Percentiles rank a stretch among this genome's conserved stretches.
Conservation (phyloP, 345 rosid species). For the Salix caprea region DNA sequence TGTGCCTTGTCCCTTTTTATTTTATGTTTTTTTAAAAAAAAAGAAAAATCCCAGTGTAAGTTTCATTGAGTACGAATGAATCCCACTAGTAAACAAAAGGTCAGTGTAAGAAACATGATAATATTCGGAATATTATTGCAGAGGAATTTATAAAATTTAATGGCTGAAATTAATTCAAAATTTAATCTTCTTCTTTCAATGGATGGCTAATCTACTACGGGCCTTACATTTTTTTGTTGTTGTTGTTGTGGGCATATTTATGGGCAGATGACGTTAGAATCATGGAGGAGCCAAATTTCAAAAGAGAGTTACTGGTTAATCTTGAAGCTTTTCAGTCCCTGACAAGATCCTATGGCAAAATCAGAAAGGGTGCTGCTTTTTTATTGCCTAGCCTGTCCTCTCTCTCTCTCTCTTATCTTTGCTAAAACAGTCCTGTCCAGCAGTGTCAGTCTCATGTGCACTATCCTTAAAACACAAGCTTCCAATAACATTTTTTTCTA, state of each 20-base stretch:
- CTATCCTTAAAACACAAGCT: conserved; percentile 25
- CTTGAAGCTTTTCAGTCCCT: background rate
- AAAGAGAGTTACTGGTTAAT: background rate
- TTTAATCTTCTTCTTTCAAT: background rate
- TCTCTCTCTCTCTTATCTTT: conserved; percentile 24
- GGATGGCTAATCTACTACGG: background rate
- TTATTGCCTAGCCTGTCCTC: background rate
- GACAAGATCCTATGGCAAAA: conserved; percentile 14
- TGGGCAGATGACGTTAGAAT: no score
- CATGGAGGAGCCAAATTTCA: background rate
- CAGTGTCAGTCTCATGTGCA: conserved; percentile 38
- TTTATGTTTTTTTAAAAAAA: no score
- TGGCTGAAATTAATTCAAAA: background rate
- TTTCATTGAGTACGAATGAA: background rate
- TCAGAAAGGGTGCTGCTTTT: conserved; percentile 2
- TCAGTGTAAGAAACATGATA: background rate
- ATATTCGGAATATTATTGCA: background rate
- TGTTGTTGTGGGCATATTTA: background rate
- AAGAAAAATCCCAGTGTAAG: background rate
- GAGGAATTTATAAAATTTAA: background rate
- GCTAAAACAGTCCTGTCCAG: conserved; percentile 15
- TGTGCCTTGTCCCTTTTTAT: no score
- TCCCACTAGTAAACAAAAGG: background rate
- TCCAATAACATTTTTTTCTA: conserved; percentile 19
- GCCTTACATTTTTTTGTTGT: background rate